Evolutionary conservation across 176 grass and related monocot species (phyloP).

Genomic region (Eragrostis nindensis): DNA sequence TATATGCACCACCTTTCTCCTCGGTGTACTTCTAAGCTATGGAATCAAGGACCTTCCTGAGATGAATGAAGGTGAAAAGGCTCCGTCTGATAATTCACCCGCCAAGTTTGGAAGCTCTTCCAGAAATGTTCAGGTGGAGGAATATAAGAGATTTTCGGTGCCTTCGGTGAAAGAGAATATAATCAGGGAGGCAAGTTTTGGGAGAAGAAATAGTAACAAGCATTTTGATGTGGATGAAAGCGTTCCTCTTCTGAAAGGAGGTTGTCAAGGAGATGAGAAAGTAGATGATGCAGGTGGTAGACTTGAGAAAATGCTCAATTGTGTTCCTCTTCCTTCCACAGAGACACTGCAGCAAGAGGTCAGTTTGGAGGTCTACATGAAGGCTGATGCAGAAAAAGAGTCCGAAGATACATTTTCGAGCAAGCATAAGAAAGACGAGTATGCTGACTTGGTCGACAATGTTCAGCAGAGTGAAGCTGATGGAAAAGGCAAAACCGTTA

Average conservation of each 20-base stretch:
- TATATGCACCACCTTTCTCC: conserved; percentile 70
- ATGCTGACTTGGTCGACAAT: conserved; percentile 18
- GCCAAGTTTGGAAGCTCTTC: conserved; percentile 32
- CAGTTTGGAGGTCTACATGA: conserved; percentile 23
- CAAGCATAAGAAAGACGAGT: conserved; percentile 4
- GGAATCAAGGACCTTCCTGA: conserved; percentile 53
- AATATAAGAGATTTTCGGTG: conserved; percentile 10
- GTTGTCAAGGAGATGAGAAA: conserved; percentile 20
- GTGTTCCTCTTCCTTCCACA: background rate
- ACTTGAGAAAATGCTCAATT: background rate
- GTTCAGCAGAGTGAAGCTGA: conserved; percentile 16
- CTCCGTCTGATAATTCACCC: conserved; percentile 12
- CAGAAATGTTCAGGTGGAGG: conserved; percentile 33
- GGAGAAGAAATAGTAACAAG: conserved; percentile 13
- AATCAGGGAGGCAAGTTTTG: conserved; percentile 28
- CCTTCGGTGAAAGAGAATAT: conserved; percentile 29
- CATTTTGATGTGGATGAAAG: conserved; percentile 37
- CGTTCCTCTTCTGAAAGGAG: conserved; percentile 45
- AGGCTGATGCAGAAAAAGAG: conserved; percentile 14
- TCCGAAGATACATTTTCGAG: conserved; percentile 36
- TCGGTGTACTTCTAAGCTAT: conserved; percentile 58
- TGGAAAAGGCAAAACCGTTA: background rate
- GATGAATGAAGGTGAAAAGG: conserved; percentile 22
- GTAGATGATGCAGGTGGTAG: conserved; percentile 13
- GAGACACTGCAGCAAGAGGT: conserved; percentile 9